These are phyloP conservation scores for Pichia paraexigua DNA, from an alignment of 805 yeast species.

Conservation along the genomic window DNA sequence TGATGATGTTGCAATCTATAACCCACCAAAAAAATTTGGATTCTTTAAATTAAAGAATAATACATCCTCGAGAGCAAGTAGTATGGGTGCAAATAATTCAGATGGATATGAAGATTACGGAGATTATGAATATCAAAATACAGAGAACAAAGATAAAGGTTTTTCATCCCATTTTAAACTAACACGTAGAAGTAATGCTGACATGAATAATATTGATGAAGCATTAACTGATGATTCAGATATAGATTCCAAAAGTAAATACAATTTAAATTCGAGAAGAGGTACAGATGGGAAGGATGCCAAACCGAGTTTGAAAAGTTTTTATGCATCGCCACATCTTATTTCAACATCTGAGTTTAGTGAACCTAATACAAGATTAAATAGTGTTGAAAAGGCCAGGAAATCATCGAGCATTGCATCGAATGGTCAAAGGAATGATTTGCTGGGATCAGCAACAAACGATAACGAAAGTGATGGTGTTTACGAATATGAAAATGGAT, in stretches of 20 bases:
- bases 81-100: neutral
- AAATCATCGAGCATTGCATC: neutral
- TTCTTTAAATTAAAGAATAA: neutral
- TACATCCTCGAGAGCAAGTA: neutral
- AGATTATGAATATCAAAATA: neutral
- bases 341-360: conserved; percentile 3
- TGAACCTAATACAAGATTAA: neutral
- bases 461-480: conserved; percentile 9
- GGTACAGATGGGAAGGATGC: neutral
- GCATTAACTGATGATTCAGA: conserved; percentile 4
- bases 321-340: conserved; percentile 3
- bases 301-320: neutral
- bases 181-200: neutral
- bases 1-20: conserved; percentile 2
- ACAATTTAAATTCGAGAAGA: neutral
- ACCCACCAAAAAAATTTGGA: neutral
- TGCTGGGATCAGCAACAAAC: neutral
- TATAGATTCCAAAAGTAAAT: neutral
- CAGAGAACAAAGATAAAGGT: neutral
- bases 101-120: conserved; percentile 2
- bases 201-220: conserved; percentile 1
- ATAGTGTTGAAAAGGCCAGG: neutral
- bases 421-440: neutral
- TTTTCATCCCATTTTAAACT: neutral
- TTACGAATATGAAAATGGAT: conserved; percentile 12